phyloP scores from a whole-genome alignment of 148 eudicot species.

The Silene conica region DNA sequence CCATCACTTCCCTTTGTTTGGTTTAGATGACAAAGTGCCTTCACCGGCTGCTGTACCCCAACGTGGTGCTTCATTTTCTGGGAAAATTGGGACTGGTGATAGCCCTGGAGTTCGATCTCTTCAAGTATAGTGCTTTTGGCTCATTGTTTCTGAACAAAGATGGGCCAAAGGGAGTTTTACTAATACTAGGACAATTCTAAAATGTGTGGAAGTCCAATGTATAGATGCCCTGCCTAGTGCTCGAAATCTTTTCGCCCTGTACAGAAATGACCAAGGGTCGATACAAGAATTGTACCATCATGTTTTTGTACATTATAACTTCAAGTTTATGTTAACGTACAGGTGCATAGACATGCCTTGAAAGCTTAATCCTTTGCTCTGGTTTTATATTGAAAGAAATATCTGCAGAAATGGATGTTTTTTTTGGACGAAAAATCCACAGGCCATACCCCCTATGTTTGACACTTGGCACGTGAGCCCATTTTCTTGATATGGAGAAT shows the following conservation, averaged over 20 bases:
- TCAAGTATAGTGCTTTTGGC: constrained; percentile 20
- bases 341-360: background rate
- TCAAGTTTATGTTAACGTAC: background rate
- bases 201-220: constrained; percentile 9
- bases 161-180: background rate
- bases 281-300: constrained; percentile 3
- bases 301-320: background rate
- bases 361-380: constrained; percentile 2
- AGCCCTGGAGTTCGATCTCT: constrained; percentile 29
- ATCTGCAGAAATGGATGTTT: background rate
- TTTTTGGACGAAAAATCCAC: no score
- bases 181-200: background rate
- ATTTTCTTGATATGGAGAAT: no score
- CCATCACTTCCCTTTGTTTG: constrained; percentile 71
- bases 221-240: constrained; percentile 17
- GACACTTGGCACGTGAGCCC: no score
- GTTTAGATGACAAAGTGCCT: constrained; percentile 56
- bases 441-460: no score
- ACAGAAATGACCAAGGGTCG: constrained; percentile 14
- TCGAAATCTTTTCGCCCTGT: constrained; percentile 17
- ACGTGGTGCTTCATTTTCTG: constrained; percentile 48
- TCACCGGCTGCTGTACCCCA: constrained; percentile 44
- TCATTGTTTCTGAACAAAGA: constrained; percentile 3
- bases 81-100: constrained; percentile 39
- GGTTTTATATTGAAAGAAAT: background rate